Evolutionary conservation across 1,139 yeast genomes (phyloP), one percentile per base, ranked within the genome.

Genomic region (Blastobotrys arbuscula): DNA sequence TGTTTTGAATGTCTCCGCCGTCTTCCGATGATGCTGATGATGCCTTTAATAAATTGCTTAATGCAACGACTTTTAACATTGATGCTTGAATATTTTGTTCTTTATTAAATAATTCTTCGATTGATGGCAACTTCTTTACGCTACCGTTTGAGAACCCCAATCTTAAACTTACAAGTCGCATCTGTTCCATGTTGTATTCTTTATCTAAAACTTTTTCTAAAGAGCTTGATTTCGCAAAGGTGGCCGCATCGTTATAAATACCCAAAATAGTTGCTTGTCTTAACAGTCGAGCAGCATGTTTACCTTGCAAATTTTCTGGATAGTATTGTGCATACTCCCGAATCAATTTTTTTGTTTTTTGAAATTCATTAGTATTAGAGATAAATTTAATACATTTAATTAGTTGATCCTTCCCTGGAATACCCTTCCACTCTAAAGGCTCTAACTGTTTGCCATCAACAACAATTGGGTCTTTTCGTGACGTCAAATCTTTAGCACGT

Each of bases 351-450:
- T 48, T 41, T 16, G 53, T 53, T 23, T 45, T 30, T 13, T 33
- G 43, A 38, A 56, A 49, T n/a, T 56, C 56, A 33, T 53, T 59
- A 10, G 45, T 40, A 16, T 50, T 47, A 15, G 51, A 42, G 28
- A 53, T 39, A 10, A 50, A 44, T 23, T 39, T 43, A 19, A 56
- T 51, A 16, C 57, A 39, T 8, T 41, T 42, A 20, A 45, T 48
- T 44, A 61, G 49, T 28, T 59, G 60, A n/a, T 51, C 54, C 23
- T 42, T 46, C 4, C 63, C 55, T 9, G 67, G 66, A 13, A 48
- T 45, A 12, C 66, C 67, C n/a, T 52, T 50, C 49, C 59, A 61
- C 23, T 21, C 34, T 38, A 52, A 44, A 2, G 66, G 65, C 40
- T 48, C 45, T 31, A 59, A 48, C 13, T 40, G 35, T 43, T 55